These are phyloP conservation scores for Russula sp. DNA, from an alignment of 768 basidiomycete species.

Conservation along the genomic window DNA sequence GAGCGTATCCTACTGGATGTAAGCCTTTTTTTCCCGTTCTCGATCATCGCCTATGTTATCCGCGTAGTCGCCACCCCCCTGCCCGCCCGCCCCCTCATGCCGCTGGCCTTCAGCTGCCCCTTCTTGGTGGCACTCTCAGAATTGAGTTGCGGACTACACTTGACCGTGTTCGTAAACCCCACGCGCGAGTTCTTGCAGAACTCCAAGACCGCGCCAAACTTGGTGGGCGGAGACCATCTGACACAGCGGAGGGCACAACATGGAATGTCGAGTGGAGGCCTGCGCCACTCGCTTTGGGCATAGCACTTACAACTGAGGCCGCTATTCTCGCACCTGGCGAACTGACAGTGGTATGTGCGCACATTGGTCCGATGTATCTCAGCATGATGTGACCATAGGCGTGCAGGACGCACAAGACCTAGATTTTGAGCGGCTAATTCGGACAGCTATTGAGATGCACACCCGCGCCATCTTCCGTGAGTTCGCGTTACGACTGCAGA, in stretches of 20 bases:
- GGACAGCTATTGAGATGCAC: slow-evolving; percentile 57
- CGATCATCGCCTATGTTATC: slow-evolving; percentile 5
- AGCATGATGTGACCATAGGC: background rate
- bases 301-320: slow-evolving; percentile 44
- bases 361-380: background rate
- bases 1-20: slow-evolving; percentile 86
- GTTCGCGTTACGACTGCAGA: slow-evolving; percentile 49
- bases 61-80: slow-evolving; percentile 35
- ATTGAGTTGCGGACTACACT: slow-evolving; percentile 59
- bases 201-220: slow-evolving; percentile 61
- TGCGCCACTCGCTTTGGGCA: slow-evolving; percentile 56
- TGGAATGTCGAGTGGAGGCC: slow-evolving; percentile 79
- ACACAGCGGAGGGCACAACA: slow-evolving; percentile 62
- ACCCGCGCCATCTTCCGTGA: slow-evolving; percentile 51
- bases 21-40: slow-evolving; percentile 17
- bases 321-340: slow-evolving; percentile 34
- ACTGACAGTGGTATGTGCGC: slow-evolving; percentile 49
- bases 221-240: slow-evolving; percentile 47
- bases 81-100: slow-evolving; percentile 26
- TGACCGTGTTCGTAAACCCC: slow-evolving; percentile 47
- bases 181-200: slow-evolving; percentile 48
- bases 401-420: slow-evolving; percentile 56
- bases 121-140: slow-evolving; percentile 63
- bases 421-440: slow-evolving; percentile 66
- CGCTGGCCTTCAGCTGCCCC: slow-evolving; percentile 42